phyloP scores from a whole-genome alignment of 345 rosid species.

The Gossypioides kirkii region DNA sequence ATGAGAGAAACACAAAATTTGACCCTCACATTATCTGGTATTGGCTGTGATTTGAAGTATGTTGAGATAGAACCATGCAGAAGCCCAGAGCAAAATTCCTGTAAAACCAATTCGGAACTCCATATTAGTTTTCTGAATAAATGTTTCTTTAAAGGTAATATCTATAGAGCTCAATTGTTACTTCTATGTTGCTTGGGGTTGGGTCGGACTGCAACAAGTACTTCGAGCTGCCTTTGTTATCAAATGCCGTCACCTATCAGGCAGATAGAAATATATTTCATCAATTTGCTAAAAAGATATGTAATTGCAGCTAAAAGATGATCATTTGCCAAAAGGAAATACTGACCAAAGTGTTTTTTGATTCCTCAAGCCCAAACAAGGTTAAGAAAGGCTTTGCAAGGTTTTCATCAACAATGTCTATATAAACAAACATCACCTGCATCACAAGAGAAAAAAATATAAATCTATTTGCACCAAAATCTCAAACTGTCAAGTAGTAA shows the following conservation, averaged over 20 bases:
- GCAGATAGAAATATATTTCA: slow-evolving; percentile 18
- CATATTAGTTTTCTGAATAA: slow-evolving; percentile 1
- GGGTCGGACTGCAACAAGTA: slow-evolving; percentile 64
- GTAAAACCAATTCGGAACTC: slow-evolving; percentile 19
- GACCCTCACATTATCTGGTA: slow-evolving; percentile 69
- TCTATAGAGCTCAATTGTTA: slow-evolving; percentile 24
- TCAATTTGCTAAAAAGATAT: not conserved
- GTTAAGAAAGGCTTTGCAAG: slow-evolving; percentile 85
- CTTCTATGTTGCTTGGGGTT: slow-evolving; percentile 64
- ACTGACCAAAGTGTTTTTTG: slow-evolving; percentile 57
- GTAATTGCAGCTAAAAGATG: not conserved
- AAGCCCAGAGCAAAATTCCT: slow-evolving; percentile 70
- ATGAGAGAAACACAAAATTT: not conserved
- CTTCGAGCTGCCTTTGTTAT: slow-evolving; percentile 56
- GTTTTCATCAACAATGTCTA: slow-evolving; percentile 68
- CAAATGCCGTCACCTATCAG: slow-evolving; percentile 75
- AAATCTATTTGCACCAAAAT: slow-evolving; percentile 9
- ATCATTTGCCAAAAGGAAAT: not conserved
- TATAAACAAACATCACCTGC: slow-evolving; percentile 70
- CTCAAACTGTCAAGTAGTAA: slow-evolving; percentile 7
- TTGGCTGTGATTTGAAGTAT: slow-evolving; percentile 71
- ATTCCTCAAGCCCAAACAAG: slow-evolving; percentile 67
- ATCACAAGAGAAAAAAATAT: slow-evolving; percentile 15
- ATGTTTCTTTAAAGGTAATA: slow-evolving; percentile 12
- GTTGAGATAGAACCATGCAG: slow-evolving; percentile 44